Base-by-base conservation (phyloP, 2,329 filamentous ascomycete genomes). In the Penicillium sp. region DNA sequence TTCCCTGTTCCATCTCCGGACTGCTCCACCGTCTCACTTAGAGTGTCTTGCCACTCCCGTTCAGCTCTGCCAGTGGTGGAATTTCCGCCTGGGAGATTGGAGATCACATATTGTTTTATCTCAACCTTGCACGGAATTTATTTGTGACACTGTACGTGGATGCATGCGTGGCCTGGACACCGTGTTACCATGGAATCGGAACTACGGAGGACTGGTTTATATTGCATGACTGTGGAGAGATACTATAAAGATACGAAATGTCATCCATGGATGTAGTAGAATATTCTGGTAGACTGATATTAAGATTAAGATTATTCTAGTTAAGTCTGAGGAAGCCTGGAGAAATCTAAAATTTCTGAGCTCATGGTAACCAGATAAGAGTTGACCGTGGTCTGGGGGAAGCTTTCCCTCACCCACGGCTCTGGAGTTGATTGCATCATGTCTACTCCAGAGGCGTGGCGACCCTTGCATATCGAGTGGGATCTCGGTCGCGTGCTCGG, bases 11-110 rank as follows among this genome's bases (percentile, higher is more conserved):
- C 49, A 59, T 62, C 51, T 62, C 53, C 53, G 46, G n/a, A n/a
- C 24, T 41, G n/a, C 50, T 54, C 56, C 54, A 57, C 58, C 22
- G 61, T 64, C 58, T 61, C 61, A 57, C 36, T 14, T 63, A 55
- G 18, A 63, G 56, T 61, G 46, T 39, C 14, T 60, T 50, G 57
- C 57, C 57, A 58, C 59, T 13, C 29, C 11, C 14, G 18, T n/a
- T 38, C 18, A 6, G 38, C 4, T 9, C 38, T 21, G 38, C 10
- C 14, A 40, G 5, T 18, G 38, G 38, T 21, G n/a, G n/a, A 16
- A 39, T 39, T 8, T n/a, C 16, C 10, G 38, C 18, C n/a, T 40
- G 16, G 38, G 16, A 40, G 8, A 40, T 21, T 40, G n/a, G 16
- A 21, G n/a, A 27, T 27, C 24, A 27, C 24, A 27, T 6, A 27